These are phyloP conservation scores for Macadamia integrifolia DNA, from an alignment of 164 flowering plant species.

Conservation along the genomic window DNA sequence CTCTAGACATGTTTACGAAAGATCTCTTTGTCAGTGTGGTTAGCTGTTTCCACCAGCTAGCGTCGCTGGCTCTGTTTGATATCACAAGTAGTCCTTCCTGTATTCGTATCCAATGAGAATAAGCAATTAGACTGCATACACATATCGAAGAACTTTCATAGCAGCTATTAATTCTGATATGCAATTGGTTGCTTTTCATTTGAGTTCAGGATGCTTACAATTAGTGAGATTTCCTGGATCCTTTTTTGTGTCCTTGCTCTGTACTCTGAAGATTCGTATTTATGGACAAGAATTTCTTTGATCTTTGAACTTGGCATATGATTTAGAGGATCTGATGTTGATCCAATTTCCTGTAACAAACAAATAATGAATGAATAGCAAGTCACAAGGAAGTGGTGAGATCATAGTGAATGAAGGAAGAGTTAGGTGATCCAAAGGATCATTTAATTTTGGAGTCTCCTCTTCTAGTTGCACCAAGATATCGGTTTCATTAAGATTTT, in stretches of 20 bases:
- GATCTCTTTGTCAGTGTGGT: constrained; percentile 40
- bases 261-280: constrained; percentile 38
- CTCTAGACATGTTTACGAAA: constrained; percentile 55
- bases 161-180: too few relatives aligned
- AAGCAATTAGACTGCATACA: too few relatives aligned
- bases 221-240: constrained; percentile 23
- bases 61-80: constrained; percentile 19
- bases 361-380: not conserved
- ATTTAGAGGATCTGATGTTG: constrained; percentile 48
- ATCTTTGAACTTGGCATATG: constrained; percentile 55
- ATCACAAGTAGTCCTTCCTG: constrained; percentile 18
- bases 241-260: constrained; percentile 20
- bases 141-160: too few relatives aligned
- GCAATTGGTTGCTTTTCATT: too few relatives aligned
- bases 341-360: constrained; percentile 32
- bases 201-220: too few relatives aligned
- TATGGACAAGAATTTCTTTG: constrained; percentile 49
- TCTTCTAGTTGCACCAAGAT: too few relatives aligned
- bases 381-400: too few relatives aligned
- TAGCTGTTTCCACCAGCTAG: constrained; percentile 49
- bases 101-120: not conserved
- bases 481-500: too few relatives aligned
- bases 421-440: too few relatives aligned
- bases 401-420: too few relatives aligned
- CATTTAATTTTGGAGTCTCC: too few relatives aligned